Conservation (phyloP, 2,329 filamentous ascomycete species). For the Exophiala aquamarina region DNA sequence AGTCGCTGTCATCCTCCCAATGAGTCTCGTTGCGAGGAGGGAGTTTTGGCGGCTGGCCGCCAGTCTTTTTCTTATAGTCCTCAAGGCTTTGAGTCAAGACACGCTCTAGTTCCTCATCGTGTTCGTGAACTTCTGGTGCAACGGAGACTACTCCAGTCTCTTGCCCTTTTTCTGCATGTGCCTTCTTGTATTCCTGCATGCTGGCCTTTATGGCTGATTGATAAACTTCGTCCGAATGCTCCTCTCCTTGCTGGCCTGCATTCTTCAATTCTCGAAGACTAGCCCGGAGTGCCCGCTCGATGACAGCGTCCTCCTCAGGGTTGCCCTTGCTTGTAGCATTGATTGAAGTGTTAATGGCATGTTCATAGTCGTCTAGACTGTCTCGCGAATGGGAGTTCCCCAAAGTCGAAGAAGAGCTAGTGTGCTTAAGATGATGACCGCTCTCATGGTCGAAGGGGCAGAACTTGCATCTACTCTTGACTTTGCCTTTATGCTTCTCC, state of each 20-base stretch:
- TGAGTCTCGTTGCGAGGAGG: not conserved
- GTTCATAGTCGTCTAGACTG: conserved; percentile 64
- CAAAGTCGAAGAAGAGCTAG: conserved; percentile 12
- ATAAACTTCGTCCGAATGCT: conserved; percentile 33
- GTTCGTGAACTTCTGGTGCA: conserved; percentile 26
- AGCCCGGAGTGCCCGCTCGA: conserved; percentile 73
- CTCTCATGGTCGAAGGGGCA: conserved; percentile 26
- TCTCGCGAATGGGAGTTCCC: conserved; percentile 18
- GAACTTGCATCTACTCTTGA: conserved; percentile 23
- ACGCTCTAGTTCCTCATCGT: conserved; percentile 44
- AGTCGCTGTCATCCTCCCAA: conserved; percentile 26
- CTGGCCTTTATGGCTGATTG: conserved; percentile 31
- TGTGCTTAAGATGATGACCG: conserved; percentile 18
- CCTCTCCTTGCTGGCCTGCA: conserved; percentile 27
- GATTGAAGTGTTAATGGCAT: conserved; percentile 70
- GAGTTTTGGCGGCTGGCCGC: not conserved
- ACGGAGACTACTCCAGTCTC: conserved; percentile 10
- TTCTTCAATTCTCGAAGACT: conserved; percentile 62
- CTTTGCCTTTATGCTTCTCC: conserved; percentile 26
- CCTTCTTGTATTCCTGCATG: conserved; percentile 24
- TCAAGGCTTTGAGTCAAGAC: conserved; percentile 45
- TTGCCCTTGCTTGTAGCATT: conserved; percentile 69
- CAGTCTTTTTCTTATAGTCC: conserved; percentile 30
- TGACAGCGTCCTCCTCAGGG: conserved; percentile 64
- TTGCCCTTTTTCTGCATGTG: conserved; percentile 23